A percentile compares a stretch with the other conserved stretches of the same genome.
These are phyloP conservation scores for Urochloa ruziziensis DNA, from an alignment of 176 grass and related monocot species.

Conservation along the genomic window DNA sequence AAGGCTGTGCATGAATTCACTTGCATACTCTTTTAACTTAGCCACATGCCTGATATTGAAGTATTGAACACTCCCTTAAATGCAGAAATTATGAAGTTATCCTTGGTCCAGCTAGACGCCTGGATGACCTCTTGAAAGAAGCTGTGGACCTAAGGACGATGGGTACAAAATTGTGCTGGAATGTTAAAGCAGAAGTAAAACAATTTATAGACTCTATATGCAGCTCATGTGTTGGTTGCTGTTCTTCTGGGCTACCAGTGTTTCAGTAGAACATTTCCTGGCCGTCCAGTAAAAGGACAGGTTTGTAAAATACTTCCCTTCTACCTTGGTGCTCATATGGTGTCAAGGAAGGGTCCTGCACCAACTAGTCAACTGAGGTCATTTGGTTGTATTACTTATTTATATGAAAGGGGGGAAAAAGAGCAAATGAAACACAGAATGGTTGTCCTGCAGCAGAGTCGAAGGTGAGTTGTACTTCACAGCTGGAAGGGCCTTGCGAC, in stretches of 20 bases:
- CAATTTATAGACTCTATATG: not conserved
- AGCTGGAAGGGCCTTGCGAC: not conserved
- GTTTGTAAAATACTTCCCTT: slow-evolving; percentile 17
- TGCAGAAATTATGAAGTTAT: slow-evolving; percentile 26
- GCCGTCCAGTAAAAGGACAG: not conserved
- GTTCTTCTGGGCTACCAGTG: not conserved
- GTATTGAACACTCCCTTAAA: not conserved
- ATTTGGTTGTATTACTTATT: slow-evolving; percentile 17
- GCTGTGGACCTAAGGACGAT: not conserved
- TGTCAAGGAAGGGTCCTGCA: slow-evolving; percentile 5
- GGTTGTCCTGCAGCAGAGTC: not conserved
- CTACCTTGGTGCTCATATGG: not conserved
- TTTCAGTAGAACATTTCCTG: slow-evolving; percentile 17
- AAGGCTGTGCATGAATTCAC: not conserved
- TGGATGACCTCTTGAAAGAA: slow-evolving; percentile 1
- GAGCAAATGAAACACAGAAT: not conserved
- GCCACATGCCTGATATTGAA: not conserved
- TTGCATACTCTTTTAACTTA: not conserved
- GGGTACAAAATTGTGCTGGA: not conserved
- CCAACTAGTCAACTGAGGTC: slow-evolving; percentile 1
- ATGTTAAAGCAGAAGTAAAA: slow-evolving; percentile 2
- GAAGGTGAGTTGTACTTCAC: not conserved
- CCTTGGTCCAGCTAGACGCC: not conserved
- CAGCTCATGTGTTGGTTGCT: not conserved
- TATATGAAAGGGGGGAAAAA: not conserved